A percentile compares a stretch with the other conserved stretches of the same genome.
Conservation (phyloP, 2,329 filamentous ascomycete species). For the Verticillium zaregamsianum region DNA sequence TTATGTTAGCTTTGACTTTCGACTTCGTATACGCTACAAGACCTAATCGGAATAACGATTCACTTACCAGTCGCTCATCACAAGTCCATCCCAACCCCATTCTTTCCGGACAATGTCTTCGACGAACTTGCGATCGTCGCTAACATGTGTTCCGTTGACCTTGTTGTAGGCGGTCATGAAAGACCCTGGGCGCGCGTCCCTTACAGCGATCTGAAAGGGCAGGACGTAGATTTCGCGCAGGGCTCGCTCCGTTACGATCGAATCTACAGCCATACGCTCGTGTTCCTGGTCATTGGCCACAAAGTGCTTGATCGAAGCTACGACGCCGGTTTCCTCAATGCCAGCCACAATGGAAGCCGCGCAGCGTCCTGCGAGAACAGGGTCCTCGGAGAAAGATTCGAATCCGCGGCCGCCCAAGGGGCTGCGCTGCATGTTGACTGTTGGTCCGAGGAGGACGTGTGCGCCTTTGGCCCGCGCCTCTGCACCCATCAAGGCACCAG, state of each 20-base stretch:
- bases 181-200: constrained; percentile 49
- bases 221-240: constrained; percentile 61
- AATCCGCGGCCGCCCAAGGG: constrained; percentile 61
- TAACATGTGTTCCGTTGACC: constrained; percentile 33
- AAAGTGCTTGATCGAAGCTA: constrained; percentile 30
- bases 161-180: constrained; percentile 58
- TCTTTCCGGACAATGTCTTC: constrained; percentile 6
- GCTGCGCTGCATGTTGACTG: constrained; percentile 58
- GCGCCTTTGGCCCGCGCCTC: constrained; percentile 42
- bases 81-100: constrained; percentile 10
- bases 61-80: constrained; percentile 11
- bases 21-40: too few relatives aligned
- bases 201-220: constrained; percentile 59
- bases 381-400: constrained; percentile 58
- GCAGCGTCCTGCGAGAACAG: constrained; percentile 19
- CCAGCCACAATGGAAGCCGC: constrained; percentile 24
- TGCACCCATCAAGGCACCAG: constrained; percentile 6
- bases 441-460: constrained; percentile 56
- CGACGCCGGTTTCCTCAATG: constrained; percentile 24
- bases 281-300: constrained; percentile 46
- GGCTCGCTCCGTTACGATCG: constrained; percentile 45
- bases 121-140: constrained; percentile 7
- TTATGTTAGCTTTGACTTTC: background rate
- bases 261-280: constrained; percentile 41
- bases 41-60: too few relatives aligned